Evolutionary conservation across 2,329 filamentous ascomycete species (phyloP).

Genomic region (Mariannaea sp.): DNA sequence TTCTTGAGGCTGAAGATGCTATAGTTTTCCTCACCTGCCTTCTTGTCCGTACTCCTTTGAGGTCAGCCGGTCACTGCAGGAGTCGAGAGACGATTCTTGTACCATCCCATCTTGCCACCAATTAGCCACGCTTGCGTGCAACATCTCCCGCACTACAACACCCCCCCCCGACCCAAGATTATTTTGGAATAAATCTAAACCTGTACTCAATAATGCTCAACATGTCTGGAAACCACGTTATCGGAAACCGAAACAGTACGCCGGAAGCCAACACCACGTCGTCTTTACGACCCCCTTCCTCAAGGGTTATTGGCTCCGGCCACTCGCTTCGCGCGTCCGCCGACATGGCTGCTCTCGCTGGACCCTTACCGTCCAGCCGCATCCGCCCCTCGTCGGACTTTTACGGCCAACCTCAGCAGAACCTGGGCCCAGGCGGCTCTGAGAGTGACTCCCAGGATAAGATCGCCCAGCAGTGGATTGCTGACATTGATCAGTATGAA

Average conservation of each 20-base stretch:
- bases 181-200: constrained; percentile 15
- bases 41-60: constrained; percentile 66
- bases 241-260: constrained; percentile 93
- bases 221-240: constrained; percentile 71
- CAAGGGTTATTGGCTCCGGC: constrained; percentile 75
- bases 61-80: constrained; percentile 85
- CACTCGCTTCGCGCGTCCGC: constrained; percentile 93
- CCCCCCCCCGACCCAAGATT: constrained; percentile 12
- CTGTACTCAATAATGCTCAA: constrained; percentile 53
- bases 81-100: constrained; percentile 50
- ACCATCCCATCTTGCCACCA: constrained; percentile 27
- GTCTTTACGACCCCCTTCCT: constrained; percentile 80
- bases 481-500: constrained; percentile 98
- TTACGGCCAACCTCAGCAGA: constrained; percentile 77
- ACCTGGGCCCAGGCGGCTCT: constrained; percentile 67
- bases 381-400: constrained; percentile 96
- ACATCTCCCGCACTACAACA: constrained; percentile 2
- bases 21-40: constrained; percentile 37
- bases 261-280: constrained; percentile 85
- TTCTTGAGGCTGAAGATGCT: constrained; percentile 40
- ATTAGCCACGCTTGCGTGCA: constrained; percentile 27
- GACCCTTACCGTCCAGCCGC: constrained; percentile 70
- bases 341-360: constrained; percentile 85
- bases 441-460: constrained; percentile 88
- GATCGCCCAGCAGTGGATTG: constrained; percentile 97